Base-by-base conservation (phyloP, 306 rosid species). In the Trichosanthes truncata region DNA sequence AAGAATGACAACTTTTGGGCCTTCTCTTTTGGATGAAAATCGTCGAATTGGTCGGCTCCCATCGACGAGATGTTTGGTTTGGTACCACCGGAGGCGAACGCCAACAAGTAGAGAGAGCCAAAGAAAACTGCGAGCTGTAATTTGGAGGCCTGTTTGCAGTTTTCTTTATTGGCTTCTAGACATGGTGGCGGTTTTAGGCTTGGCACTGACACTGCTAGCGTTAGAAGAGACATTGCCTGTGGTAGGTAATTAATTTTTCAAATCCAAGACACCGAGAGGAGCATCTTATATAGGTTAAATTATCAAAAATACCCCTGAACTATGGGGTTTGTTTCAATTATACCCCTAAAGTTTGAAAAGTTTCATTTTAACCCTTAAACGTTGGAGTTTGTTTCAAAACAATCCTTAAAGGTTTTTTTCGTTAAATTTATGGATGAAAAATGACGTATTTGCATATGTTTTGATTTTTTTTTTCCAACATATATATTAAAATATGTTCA, bases 1-100 rank as follows among this genome's bases (percentile, higher is more conserved):
- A 95, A 95, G 88, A 95, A 95, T 2, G 97, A 95, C 3, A 90
- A 88, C 77, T 95, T 95, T 0, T 86, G 85, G 9, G 81, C 79
- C 80, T 95, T 95, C 87, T 95, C 98, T 63, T 84, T 74, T 6
- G 91, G 91, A 31, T 95, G 71, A 35, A 92, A 92, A 4, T 95
- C 97, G 59, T 95, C 98, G 57, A 95, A 95, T 26, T 95, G 98
- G 83, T 95, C 98, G 5, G 98, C 97, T 1, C 98, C 98, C 25
- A 92, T 89, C 55, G 98, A 89, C 10, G 97, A 95, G 9, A 95
- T 95, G 77, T 95, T 95, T 38, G 98, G 97, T 31, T 95, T 92
- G 14, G 98, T 95, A 4, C 97, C 98, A 0, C 98, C 97, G 0
- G 95, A 92, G 0, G 97, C 98, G 0, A 92, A 56, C 17, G 98